Conservation (phyloP, 2,329 filamentous ascomycete species). For the Microdochium trichocladiopsis region DNA sequence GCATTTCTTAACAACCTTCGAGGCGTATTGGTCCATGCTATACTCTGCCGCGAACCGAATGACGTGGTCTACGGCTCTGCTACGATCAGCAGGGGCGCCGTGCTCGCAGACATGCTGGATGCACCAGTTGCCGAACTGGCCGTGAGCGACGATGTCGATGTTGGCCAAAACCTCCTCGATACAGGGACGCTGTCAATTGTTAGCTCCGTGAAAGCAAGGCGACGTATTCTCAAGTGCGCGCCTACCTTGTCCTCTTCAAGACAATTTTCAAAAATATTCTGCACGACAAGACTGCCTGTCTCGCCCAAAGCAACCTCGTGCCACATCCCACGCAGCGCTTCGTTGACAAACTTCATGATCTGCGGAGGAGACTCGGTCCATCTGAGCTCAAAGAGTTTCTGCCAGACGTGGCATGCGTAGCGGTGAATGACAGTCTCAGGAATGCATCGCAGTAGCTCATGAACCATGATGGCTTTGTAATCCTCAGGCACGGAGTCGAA, state of each 20-base stretch:
- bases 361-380: constrained; percentile 93
- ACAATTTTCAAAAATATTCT: constrained; percentile 99
- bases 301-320: constrained; percentile 95
- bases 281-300: constrained; percentile 94
- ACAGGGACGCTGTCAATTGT: constrained; percentile 68
- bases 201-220: constrained; percentile 2
- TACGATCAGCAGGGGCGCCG: constrained; percentile 82
- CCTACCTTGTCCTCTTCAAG: constrained; percentile 94
- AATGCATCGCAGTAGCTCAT: constrained; percentile 88
- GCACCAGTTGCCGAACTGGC: constrained; percentile 99
- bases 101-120: constrained; percentile 99
- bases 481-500: constrained; percentile 97
- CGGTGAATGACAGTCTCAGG: constrained; percentile 97
- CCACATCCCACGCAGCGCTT: constrained; percentile 94
- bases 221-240: background rate
- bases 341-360: constrained; percentile 98
- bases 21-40: constrained; percentile 98
- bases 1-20: constrained; percentile 98
- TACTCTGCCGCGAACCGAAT: constrained; percentile 91
- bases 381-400: constrained; percentile 96
- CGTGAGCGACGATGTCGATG: constrained; percentile 93
- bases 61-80: constrained; percentile 90
- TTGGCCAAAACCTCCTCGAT: constrained; percentile 94
- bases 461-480: constrained; percentile 98
- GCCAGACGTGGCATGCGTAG: constrained; percentile 98